phyloP scores from a whole-genome alignment of 257 asterid species.

The Linaria vulgaris region DNA sequence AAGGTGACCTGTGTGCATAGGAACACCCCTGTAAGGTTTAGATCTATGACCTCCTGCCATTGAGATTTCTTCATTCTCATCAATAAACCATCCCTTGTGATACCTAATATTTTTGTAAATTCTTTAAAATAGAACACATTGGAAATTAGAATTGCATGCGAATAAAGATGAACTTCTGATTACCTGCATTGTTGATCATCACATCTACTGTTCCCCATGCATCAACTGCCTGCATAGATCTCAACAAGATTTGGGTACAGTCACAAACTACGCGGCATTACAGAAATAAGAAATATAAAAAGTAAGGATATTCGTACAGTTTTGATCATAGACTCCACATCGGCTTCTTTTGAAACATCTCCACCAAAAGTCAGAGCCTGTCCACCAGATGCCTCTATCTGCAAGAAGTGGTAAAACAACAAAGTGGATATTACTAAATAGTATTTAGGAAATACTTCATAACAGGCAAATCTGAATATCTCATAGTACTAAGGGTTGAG shows the following conservation, averaged over 20 bases:
- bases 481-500: not conserved
- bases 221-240: slow-evolving; percentile 71
- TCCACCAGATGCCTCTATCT: slow-evolving; percentile 89
- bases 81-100: slow-evolving; percentile 88
- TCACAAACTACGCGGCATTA: slow-evolving; percentile 15
- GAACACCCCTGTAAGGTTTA: slow-evolving; percentile 92
- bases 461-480: not conserved
- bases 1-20: slow-evolving; percentile 81
- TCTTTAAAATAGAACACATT: not conserved
- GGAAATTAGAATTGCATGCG: slow-evolving; percentile 13
- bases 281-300: slow-evolving; percentile 13
- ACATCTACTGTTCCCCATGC: slow-evolving; percentile 95
- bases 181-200: slow-evolving; percentile 91
- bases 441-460: not conserved
- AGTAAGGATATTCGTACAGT: slow-evolving; percentile 47
- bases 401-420: slow-evolving; percentile 30
- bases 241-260: slow-evolving; percentile 32
- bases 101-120: slow-evolving; percentile 50
- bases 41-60: slow-evolving; percentile 96
- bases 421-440: not conserved
- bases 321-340: slow-evolving; percentile 85
- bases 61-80: slow-evolving; percentile 93
- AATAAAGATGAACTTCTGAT: slow-evolving; percentile 21
- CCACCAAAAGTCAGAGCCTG: slow-evolving; percentile 89
- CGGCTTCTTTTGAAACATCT: slow-evolving; percentile 96